Conservation (phyloP, 805 yeast species). For the Kazachstania psychrophila region DNA sequence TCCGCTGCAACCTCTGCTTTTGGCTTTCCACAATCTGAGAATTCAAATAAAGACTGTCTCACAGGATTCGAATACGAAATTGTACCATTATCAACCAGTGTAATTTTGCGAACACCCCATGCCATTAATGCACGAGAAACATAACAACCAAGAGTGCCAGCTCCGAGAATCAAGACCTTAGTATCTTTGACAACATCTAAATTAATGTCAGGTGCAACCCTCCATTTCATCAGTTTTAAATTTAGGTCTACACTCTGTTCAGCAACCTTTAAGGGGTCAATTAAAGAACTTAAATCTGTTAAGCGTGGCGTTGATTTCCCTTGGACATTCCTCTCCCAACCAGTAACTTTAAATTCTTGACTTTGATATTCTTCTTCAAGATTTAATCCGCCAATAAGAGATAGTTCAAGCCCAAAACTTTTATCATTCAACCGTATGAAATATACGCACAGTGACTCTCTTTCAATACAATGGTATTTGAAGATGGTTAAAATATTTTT, state of each 20-base stretch:
- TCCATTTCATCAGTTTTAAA: conserved; percentile 91
- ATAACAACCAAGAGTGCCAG: conserved; percentile 93
- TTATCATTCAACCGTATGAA: conserved; percentile 30
- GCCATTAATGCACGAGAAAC: conserved; percentile 79
- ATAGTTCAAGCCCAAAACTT: conserved; percentile 4
- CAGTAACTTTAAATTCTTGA: conserved; percentile 43
- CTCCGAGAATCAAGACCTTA: conserved; percentile 74
- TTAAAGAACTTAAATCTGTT: conserved; percentile 71
- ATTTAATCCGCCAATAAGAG: background rate
- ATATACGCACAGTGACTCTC: conserved; percentile 30
- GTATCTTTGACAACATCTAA: conserved; percentile 52
- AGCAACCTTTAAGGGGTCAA: conserved; percentile 74
- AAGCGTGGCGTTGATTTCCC: conserved; percentile 74
- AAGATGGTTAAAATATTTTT: conserved; percentile 50
- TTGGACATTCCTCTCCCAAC: conserved; percentile 81
- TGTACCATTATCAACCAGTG: conserved; percentile 82
- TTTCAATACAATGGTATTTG: conserved; percentile 26
- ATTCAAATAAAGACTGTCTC: conserved; percentile 77
- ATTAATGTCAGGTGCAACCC: conserved; percentile 76
- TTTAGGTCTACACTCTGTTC: conserved; percentile 90
- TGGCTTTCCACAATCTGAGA: conserved; percentile 73
- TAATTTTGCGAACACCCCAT: conserved; percentile 85
- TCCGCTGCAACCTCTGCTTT: conserved; percentile 77
- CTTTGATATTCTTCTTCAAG: background rate
- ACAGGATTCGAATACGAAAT: conserved; percentile 94